Conservation (phyloP, 2,329 filamentous ascomycete species). For the Alternaria dauci region DNA sequence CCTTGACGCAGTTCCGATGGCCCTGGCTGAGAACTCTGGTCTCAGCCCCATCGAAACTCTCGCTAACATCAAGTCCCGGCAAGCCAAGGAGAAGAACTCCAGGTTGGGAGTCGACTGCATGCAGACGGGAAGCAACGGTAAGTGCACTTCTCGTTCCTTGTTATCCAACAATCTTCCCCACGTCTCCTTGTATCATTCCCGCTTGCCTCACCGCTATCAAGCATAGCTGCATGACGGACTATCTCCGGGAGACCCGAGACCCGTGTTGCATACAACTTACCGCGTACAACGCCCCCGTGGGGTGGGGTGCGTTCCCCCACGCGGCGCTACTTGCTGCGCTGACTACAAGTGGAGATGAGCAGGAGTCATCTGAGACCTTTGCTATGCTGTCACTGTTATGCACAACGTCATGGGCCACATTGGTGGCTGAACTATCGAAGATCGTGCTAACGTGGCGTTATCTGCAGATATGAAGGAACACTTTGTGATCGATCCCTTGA, state of each 20-base stretch:
- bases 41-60: constrained; percentile 95
- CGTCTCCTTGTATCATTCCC: neutral
- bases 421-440: constrained; percentile 19
- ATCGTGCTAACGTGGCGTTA: constrained; percentile 37
- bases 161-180: constrained; percentile 12
- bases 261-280: constrained; percentile 28
- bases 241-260: constrained; percentile 22
- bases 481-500: constrained; percentile 97
- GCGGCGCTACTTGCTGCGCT: constrained; percentile 26
- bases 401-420: constrained; percentile 12
- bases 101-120: constrained; percentile 97
- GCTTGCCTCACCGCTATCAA: constrained; percentile 26
- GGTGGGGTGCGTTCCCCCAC: constrained; percentile 35
- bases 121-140: constrained; percentile 87
- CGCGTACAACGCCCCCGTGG: constrained; percentile 30
- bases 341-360: constrained; percentile 20
- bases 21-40: constrained; percentile 95
- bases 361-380: constrained; percentile 19
- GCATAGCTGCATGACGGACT: constrained; percentile 15
- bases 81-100: constrained; percentile 84
- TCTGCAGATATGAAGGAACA: constrained; percentile 87
- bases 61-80: constrained; percentile 93
- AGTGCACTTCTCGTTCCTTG: constrained; percentile 38
- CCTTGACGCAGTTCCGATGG: constrained; percentile 92
- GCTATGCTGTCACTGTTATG: constrained; percentile 17